phyloP scores from a whole-genome alignment of 129 eudicot genomes.

The Chrysanthemum seticuspe region DNA sequence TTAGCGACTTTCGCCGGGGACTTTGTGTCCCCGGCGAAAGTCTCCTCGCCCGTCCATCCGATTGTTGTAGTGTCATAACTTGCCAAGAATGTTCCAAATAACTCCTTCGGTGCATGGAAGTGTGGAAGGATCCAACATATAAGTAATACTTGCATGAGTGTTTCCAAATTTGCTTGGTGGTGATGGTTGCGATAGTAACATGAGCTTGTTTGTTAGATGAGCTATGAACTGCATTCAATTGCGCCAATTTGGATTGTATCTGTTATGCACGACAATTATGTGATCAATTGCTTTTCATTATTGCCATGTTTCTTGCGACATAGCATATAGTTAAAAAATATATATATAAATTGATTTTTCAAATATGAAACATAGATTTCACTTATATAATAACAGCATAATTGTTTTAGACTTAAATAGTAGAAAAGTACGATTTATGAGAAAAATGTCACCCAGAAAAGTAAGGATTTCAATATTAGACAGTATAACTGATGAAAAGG shows the following conservation, averaged over 20 bases:
- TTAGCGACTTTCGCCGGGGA: no score
- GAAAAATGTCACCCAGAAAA: not conserved
- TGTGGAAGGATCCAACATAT: constrained; percentile 67
- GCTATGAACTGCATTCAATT: constrained; percentile 36
- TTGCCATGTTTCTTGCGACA: not conserved
- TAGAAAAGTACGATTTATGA: not conserved
- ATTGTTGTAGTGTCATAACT: no score
- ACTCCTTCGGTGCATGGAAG: constrained; percentile 80
- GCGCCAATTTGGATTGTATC: constrained; percentile 44
- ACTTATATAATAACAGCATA: not conserved
- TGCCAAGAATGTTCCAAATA: constrained; percentile 67
- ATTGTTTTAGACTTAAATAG: no score
- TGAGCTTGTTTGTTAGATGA: constrained; percentile 36
- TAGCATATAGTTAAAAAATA: not conserved
- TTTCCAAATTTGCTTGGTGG: constrained; percentile 48
- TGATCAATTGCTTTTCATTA: not conserved
- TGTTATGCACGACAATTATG: constrained; percentile 4
- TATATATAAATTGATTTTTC: not conserved
- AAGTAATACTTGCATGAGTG: constrained; percentile 57
- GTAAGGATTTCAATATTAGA: not conserved
- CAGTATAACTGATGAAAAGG: no score
- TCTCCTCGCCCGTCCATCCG: no score
- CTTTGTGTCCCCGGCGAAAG: no score
- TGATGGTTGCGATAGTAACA: constrained; percentile 41
- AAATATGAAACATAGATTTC: not conserved